These are phyloP conservation scores for Ophiorrhiza pumila DNA, from an alignment of 257 asterid species.

Conservation along the genomic window DNA sequence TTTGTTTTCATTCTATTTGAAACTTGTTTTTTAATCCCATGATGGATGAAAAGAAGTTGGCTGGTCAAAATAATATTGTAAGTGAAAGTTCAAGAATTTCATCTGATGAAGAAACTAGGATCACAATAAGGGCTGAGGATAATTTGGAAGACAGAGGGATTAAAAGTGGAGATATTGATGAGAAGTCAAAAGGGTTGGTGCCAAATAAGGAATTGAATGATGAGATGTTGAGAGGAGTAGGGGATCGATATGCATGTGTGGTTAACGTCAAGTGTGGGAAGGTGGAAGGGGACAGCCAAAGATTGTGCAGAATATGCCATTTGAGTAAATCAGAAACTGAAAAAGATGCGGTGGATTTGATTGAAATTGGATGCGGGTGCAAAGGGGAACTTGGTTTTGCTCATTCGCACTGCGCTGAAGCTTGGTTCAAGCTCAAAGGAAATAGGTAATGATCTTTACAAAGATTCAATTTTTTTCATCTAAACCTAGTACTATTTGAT, in stretches of 20 bases:
- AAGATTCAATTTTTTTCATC: constrained; percentile 1
- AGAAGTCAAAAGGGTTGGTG: constrained; percentile 14
- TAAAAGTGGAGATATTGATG: constrained; percentile 2
- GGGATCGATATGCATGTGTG: constrained; percentile 29
- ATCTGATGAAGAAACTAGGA: constrained; percentile 21
- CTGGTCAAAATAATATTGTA: neutral
- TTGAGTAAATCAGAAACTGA: constrained; percentile 54
- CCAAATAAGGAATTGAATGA: constrained; percentile 19
- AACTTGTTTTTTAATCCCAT: neutral
- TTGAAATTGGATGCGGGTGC: constrained; percentile 88
- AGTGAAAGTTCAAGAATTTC: neutral
- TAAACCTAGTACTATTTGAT: neutral
- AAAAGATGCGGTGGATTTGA: constrained; percentile 37
- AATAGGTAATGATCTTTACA: constrained; percentile 42
- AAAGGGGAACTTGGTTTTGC: constrained; percentile 85
- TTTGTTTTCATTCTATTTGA: neutral
- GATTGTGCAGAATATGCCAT: constrained; percentile 74
- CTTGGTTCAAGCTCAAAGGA: constrained; percentile 72
- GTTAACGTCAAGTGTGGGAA: constrained; percentile 35
- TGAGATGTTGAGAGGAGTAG: constrained; percentile 22
- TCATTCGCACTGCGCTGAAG: constrained; percentile 67
- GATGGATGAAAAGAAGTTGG: constrained; percentile 10
- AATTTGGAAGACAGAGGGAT: neutral
- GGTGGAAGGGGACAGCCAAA: constrained; percentile 31
- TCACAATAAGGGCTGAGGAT: constrained; percentile 16